Base-by-base conservation (phyloP, 1,284 basidiomycete genomes). In the Cryptococcus sp. region DNA sequence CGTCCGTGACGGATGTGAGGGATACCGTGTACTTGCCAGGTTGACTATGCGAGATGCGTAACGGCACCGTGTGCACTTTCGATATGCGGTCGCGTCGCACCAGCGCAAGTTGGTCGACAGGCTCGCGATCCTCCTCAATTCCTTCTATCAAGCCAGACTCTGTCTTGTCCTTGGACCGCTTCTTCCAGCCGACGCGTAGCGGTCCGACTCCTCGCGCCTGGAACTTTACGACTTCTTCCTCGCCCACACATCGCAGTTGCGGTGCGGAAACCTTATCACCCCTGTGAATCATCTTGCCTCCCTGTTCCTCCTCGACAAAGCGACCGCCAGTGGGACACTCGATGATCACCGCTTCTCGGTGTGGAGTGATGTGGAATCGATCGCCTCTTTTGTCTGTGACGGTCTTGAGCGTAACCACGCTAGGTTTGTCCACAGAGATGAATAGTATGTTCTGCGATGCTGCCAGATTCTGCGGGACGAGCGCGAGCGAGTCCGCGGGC, bases 91-190 rank as follows among this genome's bases (percentile, higher is more conserved):
- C 71, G 16, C 68, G 57, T 23, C 68, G 59, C 22, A 66, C 63
- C 23, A 69, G 54, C 13, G 66, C 64, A 17, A 68, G 51, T 40
- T 59, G 47, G 20, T 67, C 67, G 2, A 58, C 58, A n/a, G 66
- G 42, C 22, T 55, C 48, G 35, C 54, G n/a, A 41, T 76, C 82
- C 43, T 84, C 85, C 72, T 92, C 88, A 54, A 93, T 91, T 1
- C 90, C 90, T 72, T 93, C 90, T 11, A 93, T 88, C 27, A 88
- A 79, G 57, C 89, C 90, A 46, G 84, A 80, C 67, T 91, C 87
- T 52, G 55, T 49, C 19, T 57, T 57, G 81, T 43, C 85, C 83
- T 67, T 87, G 83, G 57, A 86, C 77, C 46, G 86, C 83, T 70
- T 86, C 68, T 84, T 83, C 89, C 90, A 93, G 42, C 84, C 83